Base-by-base conservation (phyloP, 768 basidiomycete species). In the Pleurotus citrinopileatus region DNA sequence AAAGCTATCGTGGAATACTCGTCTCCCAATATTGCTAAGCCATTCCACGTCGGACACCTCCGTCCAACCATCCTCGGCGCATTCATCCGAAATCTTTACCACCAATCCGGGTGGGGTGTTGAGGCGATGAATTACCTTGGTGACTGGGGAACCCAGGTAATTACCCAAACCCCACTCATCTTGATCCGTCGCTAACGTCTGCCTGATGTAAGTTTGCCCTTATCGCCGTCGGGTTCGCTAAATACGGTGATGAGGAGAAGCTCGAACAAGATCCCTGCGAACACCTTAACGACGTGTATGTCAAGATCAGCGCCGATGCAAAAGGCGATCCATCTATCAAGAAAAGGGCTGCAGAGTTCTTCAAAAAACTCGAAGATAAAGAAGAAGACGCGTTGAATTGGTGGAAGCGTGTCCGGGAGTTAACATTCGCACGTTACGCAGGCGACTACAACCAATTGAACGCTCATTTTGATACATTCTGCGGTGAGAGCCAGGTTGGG, bases 21-120 rank as follows among this genome's bases (percentile, higher is more conserved):
- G 4, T 70, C 67, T 2, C 74, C 73, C 19, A 75, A 75, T 61
- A 76, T 76, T 54, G 74, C 75, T 9, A 76, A 74, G 55, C 73
- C 73, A 6, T 75, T 76, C 65, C 74, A 74, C 54, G 72, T 70
- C 25, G 60, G 74, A 19, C 73, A 75, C 56, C 63, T 74, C 15
- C 65, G 74, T 29, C 69, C 66, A 26, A 75, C 74, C 25, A 73
- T 75, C 60, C 74, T 75, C 51, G 73, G 73, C 22, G 69, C 72
- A 7, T 72, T 76, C 58, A 58, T 75, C 26, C 59, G 67, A 15
- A 75, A 75, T 60, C 56, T 75, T 23, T 71, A 71, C 63, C 67
- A 67, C 32, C 67, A 69, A 19, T 63, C 63, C 50, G 73, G 72
- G 22, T 75, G 72, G 72, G 59, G 66, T 17, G 71, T 71, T 23